Evolutionary conservation across 2,329 filamentous ascomycete species (phyloP).

Genomic region (Cytospora piceicola): DNA sequence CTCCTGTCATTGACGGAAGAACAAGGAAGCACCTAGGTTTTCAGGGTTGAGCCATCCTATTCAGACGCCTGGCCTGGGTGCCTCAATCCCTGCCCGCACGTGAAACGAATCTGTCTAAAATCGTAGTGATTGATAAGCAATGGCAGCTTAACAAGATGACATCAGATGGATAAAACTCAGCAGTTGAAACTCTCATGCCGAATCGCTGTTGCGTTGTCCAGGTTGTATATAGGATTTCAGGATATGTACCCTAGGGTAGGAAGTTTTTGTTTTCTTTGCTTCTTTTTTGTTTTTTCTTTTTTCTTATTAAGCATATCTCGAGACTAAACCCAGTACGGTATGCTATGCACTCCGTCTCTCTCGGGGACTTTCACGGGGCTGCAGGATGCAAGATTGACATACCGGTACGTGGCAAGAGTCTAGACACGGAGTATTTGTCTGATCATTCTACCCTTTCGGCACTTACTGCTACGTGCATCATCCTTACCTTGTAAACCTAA

Average conservation of each 20-base stretch:
- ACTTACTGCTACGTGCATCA: neutral
- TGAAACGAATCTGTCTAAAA: neutral
- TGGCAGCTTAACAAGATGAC: too few relatives aligned
- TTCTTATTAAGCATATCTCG: too few relatives aligned
- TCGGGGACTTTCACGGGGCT: neutral
- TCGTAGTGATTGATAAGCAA: too few relatives aligned
- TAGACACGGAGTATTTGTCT: neutral
- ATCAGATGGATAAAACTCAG: too few relatives aligned
- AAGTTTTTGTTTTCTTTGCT: too few relatives aligned
- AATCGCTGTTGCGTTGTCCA: too few relatives aligned
- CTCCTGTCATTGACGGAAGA: conserved; percentile 1
- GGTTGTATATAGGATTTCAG: too few relatives aligned
- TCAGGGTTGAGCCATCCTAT: neutral
- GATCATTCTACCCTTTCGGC: neutral
- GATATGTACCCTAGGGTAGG: too few relatives aligned
- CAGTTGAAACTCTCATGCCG: too few relatives aligned
- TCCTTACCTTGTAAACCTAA: neutral
- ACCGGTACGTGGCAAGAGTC: neutral
- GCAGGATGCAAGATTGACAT: neutral
- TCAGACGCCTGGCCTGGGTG: neutral
- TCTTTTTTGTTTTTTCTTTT: too few relatives aligned
- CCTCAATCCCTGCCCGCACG: neutral
- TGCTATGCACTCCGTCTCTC: neutral
- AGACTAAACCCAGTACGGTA: too few relatives aligned
- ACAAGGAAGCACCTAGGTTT: neutral